These are phyloP conservation scores for Schoenoplectus triqueter DNA, from an alignment of 202 grass and related monocot genomes.

Conservation along the genomic window DNA sequence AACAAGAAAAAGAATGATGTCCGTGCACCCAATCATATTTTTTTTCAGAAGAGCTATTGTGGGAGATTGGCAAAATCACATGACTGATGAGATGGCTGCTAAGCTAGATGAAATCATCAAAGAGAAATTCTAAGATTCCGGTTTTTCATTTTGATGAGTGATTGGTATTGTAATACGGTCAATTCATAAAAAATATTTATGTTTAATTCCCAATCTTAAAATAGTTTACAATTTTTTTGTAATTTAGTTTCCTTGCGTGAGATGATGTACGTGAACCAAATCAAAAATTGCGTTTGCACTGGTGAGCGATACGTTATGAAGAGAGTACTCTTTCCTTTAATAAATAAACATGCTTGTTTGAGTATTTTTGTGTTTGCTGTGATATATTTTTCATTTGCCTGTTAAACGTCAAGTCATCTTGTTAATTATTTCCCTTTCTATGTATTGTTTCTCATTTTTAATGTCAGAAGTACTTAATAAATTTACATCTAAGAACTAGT, in stretches of 20 bases:
- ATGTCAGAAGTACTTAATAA: too few species aligned
- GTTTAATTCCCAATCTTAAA: not conserved
- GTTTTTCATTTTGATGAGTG: not conserved
- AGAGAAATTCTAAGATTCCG: not conserved
- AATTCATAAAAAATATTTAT: not conserved
- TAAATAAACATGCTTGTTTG: too few species aligned
- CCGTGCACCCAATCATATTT: too few species aligned
- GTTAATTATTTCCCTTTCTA: too few species aligned
- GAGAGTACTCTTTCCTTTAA: not conserved
- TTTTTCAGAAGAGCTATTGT: not conserved
- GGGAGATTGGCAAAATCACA: not conserved
- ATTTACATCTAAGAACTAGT: too few species aligned
- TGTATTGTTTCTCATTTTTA: too few species aligned
- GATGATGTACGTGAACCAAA: not conserved
- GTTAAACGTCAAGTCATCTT: too few species aligned
- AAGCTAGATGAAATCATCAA: not conserved
- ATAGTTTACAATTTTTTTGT: not conserved
- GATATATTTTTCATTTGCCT: too few species aligned
- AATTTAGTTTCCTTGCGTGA: not conserved
- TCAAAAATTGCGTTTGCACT: not conserved
- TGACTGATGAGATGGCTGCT: not conserved
- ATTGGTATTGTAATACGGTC: not conserved
- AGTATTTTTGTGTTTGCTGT: too few species aligned
- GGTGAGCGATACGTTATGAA: not conserved
- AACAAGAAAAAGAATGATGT: too few species aligned